A percentile compares a stretch with the other conserved stretches of the same genome.
Conservation (phyloP, 495 filamentous ascomycete genomes). For the Haplographium delicatum region DNA sequence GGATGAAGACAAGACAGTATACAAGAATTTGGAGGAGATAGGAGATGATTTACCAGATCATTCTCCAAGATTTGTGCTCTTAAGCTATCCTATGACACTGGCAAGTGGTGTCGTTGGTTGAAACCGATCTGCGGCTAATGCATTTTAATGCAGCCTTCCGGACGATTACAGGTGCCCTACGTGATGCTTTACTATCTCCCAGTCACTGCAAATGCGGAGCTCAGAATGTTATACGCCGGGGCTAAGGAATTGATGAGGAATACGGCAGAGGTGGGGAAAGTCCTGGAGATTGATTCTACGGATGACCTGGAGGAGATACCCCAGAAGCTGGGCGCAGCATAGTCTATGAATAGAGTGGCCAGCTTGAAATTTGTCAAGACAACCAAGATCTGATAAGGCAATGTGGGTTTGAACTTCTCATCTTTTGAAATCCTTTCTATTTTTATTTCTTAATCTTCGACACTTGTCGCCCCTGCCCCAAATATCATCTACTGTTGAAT, state of each 20-base stretch:
- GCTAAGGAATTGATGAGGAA: constrained; percentile 94
- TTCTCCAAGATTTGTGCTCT: constrained; percentile 78
- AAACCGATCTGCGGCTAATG: neutral
- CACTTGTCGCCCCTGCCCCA: too few relatives aligned
- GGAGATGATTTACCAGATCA: constrained; percentile 90
- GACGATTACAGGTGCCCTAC: constrained; percentile 62
- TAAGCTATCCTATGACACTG: constrained; percentile 84
- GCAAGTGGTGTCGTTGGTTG: constrained; percentile 40
- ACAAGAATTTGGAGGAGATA: constrained; percentile 71
- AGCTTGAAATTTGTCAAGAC: too few relatives aligned
- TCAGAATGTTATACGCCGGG: constrained; percentile 90
- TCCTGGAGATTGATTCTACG: constrained; percentile 70
- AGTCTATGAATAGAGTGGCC: constrained; percentile 10
- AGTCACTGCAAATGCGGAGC: constrained; percentile 73
- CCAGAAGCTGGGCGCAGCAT: constrained; percentile 48
- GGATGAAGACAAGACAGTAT: constrained; percentile 65
- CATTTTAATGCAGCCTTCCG: constrained; percentile 16
- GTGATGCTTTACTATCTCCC: constrained; percentile 92
- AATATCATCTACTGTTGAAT: too few relatives aligned
- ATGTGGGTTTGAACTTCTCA: too few relatives aligned
- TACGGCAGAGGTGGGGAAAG: constrained; percentile 74
- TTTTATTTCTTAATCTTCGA: too few relatives aligned
- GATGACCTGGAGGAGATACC: constrained; percentile 77
- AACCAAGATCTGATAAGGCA: too few relatives aligned
- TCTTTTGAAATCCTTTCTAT: too few relatives aligned